Conservation (phyloP, 441 rosid genomes). For the Jatropha podagrica region DNA sequence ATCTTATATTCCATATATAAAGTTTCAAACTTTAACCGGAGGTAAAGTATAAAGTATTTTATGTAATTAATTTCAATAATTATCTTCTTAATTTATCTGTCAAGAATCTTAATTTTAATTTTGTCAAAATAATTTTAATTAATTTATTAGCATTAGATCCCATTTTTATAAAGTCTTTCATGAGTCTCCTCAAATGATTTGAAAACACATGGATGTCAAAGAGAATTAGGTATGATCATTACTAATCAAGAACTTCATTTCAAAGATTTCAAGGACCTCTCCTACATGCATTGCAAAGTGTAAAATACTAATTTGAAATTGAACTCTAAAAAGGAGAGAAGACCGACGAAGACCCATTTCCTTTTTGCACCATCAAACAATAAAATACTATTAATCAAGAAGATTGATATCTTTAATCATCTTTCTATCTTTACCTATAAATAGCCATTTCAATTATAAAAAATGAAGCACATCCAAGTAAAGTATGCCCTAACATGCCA, state of each 20-base stretch:
- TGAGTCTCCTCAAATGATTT: not conserved
- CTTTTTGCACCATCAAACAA: not conserved
- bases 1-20: too few relatives aligned
- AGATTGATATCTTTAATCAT: not conserved
- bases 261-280: not conserved
- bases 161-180: not conserved
- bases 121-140: too few relatives aligned
- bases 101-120: too few relatives aligned
- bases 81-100: too few relatives aligned
- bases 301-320: not conserved
- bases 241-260: not conserved
- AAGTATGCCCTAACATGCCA: slow-evolving; percentile 35
- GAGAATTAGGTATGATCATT: slow-evolving; percentile 10
- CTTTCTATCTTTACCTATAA: slow-evolving; percentile 19
- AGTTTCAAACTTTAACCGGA: too few relatives aligned
- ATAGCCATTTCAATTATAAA: slow-evolving; percentile 23
- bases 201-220: not conserved
- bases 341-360: not conserved
- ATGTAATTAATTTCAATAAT: not conserved
- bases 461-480: slow-evolving; percentile 20
- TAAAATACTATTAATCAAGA: not conserved
- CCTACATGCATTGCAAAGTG: not conserved
- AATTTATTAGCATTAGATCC: not conserved
- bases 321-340: not conserved
- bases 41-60: too few relatives aligned